Evolutionary conservation across 2,329 filamentous ascomycete genomes (phyloP).

Genomic region (Ustulina deusta): DNA sequence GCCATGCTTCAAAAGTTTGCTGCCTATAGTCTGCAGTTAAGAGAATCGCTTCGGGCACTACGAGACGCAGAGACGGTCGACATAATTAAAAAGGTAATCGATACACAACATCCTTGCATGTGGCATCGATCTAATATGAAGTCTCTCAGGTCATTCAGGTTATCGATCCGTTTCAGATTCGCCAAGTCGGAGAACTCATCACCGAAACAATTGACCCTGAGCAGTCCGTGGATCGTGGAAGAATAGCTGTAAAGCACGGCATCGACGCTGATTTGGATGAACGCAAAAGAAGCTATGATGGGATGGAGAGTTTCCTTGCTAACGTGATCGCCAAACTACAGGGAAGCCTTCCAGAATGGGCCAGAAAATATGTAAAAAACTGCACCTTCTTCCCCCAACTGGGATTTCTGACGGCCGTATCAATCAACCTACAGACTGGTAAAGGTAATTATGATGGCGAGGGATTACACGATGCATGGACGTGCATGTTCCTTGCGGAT

Average conservation of each 20-base stretch:
- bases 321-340: slow-evolving; percentile 74
- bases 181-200: slow-evolving; percentile 75
- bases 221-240: slow-evolving; percentile 75
- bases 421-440: slow-evolving; percentile 68
- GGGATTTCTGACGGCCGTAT: slow-evolving; percentile 86
- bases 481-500: slow-evolving; percentile 79
- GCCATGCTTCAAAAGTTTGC: slow-evolving; percentile 77
- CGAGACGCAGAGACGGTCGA: slow-evolving; percentile 63
- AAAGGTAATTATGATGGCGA: slow-evolving; percentile 73
- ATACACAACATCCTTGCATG: slow-evolving; percentile 11
- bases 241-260: slow-evolving; percentile 78
- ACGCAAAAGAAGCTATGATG: slow-evolving; percentile 81
- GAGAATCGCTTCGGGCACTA: slow-evolving; percentile 71
- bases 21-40: slow-evolving; percentile 76
- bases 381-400: slow-evolving; percentile 93
- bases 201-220: slow-evolving; percentile 84
- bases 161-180: slow-evolving; percentile 66
- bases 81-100: slow-evolving; percentile 65
- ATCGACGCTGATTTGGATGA: slow-evolving; percentile 81
- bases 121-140: slow-evolving; percentile 16
- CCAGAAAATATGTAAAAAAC: slow-evolving; percentile 68
- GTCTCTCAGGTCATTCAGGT: slow-evolving; percentile 57
- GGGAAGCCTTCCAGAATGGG: slow-evolving; percentile 70
- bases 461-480: slow-evolving; percentile 73
- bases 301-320: slow-evolving; percentile 79